Base-by-base conservation (phyloP, 2,329 filamentous ascomycete species). In the Teratosphaeria viscida region DNA sequence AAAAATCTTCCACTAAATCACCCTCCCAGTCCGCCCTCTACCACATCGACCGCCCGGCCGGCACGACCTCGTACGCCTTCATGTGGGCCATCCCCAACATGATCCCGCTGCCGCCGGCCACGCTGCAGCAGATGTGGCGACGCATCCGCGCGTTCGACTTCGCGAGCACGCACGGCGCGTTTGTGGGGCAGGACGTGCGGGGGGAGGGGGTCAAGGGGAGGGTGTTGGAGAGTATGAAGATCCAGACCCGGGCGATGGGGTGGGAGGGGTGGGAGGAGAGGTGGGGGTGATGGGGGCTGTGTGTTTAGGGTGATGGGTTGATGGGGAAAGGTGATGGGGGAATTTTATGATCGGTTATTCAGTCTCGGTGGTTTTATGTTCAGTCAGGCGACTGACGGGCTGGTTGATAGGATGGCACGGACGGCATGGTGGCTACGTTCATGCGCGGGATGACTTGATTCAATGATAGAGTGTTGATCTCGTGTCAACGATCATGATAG, bases 71-170 rank as follows among this genome's bases (percentile, higher is more conserved):
- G 11, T 92, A 82, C 68, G 76, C 82, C 0, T 92, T 91, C 73
- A 86, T 90, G 81, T 92, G 87, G 86, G 87, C 85, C 57, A 85
- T 87, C 63, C 86, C 86, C 1, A 89, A 90, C 70, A 77, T 77
- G 82, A 90, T 92, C 19, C 88, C 89, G 0, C 77, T 94, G 32
- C 75, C 80, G 1, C 83, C 86, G 0, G 76, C 79, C 0, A 84
- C 85, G 65, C 79, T 92, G 54, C 74, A 79, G 60, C 74, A 77
- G 34, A 92, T 94, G 75, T 94, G 89, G 88, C 73, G 75, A n/a
- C 77, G 84, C 0, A 68, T 92, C 57, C 81, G 81, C 68, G 73
- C 76, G 5, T 81, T 84, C 61, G 77, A 84, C 1, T 92, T 90
- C 65, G 75, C 74, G 12, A 82, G 82, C 61, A 86, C 87, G 6